Evolutionary conservation across 2,329 filamentous ascomycete species (phyloP).

Genomic region (Trichoderma cornu-damae): DNA sequence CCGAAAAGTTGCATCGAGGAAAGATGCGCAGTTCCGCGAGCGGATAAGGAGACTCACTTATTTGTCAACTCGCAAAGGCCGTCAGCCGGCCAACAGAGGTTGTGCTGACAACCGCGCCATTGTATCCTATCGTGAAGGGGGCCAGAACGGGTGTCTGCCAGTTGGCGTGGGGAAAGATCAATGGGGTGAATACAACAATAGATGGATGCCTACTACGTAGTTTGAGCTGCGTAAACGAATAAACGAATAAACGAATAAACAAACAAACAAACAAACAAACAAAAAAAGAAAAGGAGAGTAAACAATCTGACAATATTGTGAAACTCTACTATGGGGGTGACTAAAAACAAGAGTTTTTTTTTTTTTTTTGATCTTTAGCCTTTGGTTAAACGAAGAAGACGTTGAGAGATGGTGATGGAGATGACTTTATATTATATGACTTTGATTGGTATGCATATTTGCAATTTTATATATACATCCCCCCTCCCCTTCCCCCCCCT

Average conservation of each 20-base stretch:
- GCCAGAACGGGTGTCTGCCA: not conserved
- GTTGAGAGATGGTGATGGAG: too few species aligned
- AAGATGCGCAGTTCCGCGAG: not conserved
- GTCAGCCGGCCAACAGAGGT: not conserved
- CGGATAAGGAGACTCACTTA: not conserved
- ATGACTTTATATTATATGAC: not conserved
- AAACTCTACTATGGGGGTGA: too few species aligned
- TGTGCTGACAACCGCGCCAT: not conserved
- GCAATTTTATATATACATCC: too few species aligned
- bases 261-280: too few species aligned
- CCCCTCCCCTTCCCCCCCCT: too few species aligned
- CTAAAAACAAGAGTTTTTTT: too few species aligned
- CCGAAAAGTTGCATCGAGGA: not conserved
- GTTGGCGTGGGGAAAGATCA: not conserved
- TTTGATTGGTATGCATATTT: not conserved
- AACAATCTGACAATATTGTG: too few species aligned
- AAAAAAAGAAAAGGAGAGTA: too few species aligned
- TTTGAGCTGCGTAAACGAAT: too few species aligned
- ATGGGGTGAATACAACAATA: not conserved
- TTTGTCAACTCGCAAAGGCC: not conserved
- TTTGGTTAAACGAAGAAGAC: not conserved
- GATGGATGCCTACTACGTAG: too few species aligned
- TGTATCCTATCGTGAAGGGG: not conserved
- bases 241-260: too few species aligned
- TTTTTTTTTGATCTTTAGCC: too few species aligned